Conservation (phyloP, 2,329 filamentous ascomycete species). For the Aspergillus felis region DNA sequence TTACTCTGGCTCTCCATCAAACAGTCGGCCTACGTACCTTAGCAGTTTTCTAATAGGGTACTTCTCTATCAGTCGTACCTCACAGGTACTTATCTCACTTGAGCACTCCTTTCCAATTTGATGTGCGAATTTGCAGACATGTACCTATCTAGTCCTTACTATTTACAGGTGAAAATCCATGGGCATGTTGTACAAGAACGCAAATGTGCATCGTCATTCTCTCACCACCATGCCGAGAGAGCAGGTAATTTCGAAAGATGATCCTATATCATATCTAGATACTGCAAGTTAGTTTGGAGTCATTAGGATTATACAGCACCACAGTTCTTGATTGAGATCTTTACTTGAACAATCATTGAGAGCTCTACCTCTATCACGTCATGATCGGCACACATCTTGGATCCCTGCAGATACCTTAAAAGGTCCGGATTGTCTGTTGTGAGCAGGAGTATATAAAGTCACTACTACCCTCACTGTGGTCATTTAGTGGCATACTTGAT, state of each 20-base stretch:
- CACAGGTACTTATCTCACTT: neutral
- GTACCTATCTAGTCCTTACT: too few species aligned
- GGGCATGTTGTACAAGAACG: too few species aligned
- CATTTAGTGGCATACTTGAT: neutral
- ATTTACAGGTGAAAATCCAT: too few species aligned
- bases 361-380: neutral
- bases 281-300: neutral
- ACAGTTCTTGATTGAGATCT: neutral
- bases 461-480: neutral
- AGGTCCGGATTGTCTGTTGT: neutral
- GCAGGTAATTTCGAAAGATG: too few species aligned
- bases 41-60: neutral
- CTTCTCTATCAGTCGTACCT: neutral
- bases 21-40: neutral
- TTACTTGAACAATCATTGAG: too few species aligned
- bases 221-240: too few species aligned
- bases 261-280: neutral
- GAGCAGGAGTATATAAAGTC: neutral
- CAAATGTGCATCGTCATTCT: too few species aligned
- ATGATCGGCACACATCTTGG: neutral
- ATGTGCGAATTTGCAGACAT: too few species aligned
- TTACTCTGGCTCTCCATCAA: neutral
- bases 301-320: neutral
- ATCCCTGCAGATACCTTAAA: neutral
- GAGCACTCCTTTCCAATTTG: neutral